Evolutionary conservation across 139 green algal species (phyloP).

Genomic region (Zygnema cylindricum): DNA sequence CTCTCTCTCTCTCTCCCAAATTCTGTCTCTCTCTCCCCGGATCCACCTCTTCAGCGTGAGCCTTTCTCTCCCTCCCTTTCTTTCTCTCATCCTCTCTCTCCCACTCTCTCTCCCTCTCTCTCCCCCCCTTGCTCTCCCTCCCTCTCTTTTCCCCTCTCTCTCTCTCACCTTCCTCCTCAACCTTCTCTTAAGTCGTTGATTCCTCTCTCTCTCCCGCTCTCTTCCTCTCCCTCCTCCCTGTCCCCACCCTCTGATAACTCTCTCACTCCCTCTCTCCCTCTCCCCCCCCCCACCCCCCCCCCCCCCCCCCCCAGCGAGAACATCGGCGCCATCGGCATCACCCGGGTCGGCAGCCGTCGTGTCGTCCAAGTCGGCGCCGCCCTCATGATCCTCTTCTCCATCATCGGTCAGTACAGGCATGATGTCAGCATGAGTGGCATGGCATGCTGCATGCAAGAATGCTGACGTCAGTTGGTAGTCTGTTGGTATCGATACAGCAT

Average conservation of each 20-base stretch:
- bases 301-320: conserved; percentile 57
- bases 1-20: not conserved
- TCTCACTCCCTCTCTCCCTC: not conserved
- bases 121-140: too few species aligned
- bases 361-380: conserved; percentile 70
- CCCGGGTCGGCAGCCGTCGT: conserved; percentile 68
- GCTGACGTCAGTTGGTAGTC: too few species aligned
- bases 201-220: not conserved
- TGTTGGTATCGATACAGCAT: too few species aligned
- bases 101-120: not conserved
- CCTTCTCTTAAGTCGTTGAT: not conserved
- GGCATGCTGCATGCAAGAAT: too few species aligned
- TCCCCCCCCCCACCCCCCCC: not conserved
- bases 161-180: not conserved
- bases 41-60: not conserved
- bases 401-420: conserved; percentile 66
- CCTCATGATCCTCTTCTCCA: conserved; percentile 69
- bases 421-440: too few species aligned
- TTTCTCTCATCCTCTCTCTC: not conserved
- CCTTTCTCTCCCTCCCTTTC: not conserved
- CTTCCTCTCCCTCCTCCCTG: not conserved
- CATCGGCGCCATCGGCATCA: conserved; percentile 67
- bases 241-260: too few species aligned
- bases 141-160: too few species aligned
- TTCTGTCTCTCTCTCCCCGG: not conserved